phyloP scores from a whole-genome alignment of 306 rosid species.

The Vigna trinervia region DNA sequence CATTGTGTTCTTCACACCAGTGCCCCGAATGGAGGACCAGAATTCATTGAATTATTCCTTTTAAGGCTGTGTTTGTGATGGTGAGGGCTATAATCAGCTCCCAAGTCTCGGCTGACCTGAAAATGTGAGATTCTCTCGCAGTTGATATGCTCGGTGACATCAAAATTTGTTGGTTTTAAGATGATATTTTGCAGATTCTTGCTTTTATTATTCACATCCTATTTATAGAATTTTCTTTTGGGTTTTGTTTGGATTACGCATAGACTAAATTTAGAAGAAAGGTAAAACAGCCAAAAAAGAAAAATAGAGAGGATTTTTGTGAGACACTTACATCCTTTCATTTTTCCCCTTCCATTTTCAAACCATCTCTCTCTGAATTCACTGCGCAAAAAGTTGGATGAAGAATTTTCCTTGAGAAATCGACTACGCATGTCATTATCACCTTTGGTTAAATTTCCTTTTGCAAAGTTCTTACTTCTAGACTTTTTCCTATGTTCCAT shows the following conservation, averaged over 20 bases:
- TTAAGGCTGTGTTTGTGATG: slow-evolving; percentile 30
- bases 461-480: slow-evolving; percentile 1
- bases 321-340: slow-evolving; percentile 48
- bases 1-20: slow-evolving; percentile 24
- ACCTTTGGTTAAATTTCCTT: slow-evolving; percentile 40
- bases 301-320: slow-evolving; percentile 28
- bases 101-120: slow-evolving; percentile 8
- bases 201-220: slow-evolving; percentile 15
- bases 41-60: not conserved
- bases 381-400: slow-evolving; percentile 45
- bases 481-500: slow-evolving; percentile 45
- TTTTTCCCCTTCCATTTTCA: slow-evolving; percentile 40
- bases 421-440: slow-evolving; percentile 50
- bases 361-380: slow-evolving; percentile 44
- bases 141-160: slow-evolving; percentile 3
- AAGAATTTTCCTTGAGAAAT: slow-evolving; percentile 53
- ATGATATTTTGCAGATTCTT: slow-evolving; percentile 21
- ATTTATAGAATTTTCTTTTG: slow-evolving; percentile 46
- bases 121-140: slow-evolving; percentile 28
- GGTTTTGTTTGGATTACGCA: slow-evolving; percentile 43
- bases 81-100: slow-evolving; percentile 15
- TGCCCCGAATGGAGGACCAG: slow-evolving; percentile 24
- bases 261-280: slow-evolving; percentile 51
- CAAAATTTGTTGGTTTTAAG: slow-evolving; percentile 21
- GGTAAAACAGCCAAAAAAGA: slow-evolving; percentile 39